Conservation (phyloP, 202 grass and related monocot genomes). For the Carex arenaria region DNA sequence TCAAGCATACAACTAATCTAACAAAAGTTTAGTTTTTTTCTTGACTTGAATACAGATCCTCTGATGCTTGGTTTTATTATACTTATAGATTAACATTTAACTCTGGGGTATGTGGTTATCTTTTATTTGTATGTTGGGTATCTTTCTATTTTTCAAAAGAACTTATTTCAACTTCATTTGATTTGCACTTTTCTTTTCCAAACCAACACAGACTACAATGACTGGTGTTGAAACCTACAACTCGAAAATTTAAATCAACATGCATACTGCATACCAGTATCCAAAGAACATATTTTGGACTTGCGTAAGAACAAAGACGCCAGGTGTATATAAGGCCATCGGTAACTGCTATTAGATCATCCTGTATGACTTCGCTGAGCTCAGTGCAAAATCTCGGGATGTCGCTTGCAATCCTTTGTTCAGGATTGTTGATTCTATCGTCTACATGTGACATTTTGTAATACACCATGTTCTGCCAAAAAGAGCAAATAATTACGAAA, state of each 20-base stretch:
- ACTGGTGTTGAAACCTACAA: neutral
- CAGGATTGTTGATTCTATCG: slow-evolving; percentile 75
- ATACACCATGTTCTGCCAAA: slow-evolving; percentile 94
- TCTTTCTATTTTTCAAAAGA: neutral
- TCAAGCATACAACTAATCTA: neutral
- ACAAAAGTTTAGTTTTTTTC: neutral
- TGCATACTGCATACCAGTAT: slow-evolving; percentile 64
- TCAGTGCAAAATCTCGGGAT: slow-evolving; percentile 94
- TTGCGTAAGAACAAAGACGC: slow-evolving; percentile 98
- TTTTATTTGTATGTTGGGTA: slow-evolving; percentile 1
- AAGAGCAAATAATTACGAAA: neutral
- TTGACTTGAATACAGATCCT: neutral
- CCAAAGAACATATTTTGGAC: slow-evolving; percentile 96
- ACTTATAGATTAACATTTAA: neutral
- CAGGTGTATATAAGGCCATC: slow-evolving; percentile 95
- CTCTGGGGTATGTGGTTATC: neutral
- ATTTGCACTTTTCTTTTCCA: neutral
- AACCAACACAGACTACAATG: neutral
- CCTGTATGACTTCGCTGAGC: slow-evolving; percentile 95
- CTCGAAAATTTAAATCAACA: neutral
- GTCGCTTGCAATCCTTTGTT: slow-evolving; percentile 96
- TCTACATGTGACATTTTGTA: slow-evolving; percentile 99
- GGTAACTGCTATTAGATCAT: slow-evolving; percentile 88
- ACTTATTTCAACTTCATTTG: neutral
- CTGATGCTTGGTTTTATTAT: neutral